A percentile compares a stretch with the other conserved stretches of the same genome.
These are phyloP conservation scores for Penicillium ochrochloron DNA, from an alignment of 495 filamentous ascomycete genomes.

Conservation along the genomic window DNA sequence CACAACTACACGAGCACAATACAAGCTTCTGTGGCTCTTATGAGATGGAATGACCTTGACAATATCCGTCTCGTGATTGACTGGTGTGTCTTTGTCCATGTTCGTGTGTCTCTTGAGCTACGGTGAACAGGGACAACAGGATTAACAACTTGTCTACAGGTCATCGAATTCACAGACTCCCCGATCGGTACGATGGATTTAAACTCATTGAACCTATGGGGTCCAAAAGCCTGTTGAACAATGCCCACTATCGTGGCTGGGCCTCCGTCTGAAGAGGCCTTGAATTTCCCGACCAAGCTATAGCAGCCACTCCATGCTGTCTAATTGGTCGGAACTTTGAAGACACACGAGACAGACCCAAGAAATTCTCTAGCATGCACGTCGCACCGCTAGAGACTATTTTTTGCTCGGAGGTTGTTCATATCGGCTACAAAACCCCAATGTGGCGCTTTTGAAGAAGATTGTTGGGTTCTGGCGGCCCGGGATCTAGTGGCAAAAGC, in stretches of 20 bases:
- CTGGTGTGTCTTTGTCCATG: background rate
- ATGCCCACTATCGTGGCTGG: slow-evolving; percentile 3
- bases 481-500: slow-evolving; percentile 27
- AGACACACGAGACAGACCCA: background rate
- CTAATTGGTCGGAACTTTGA: background rate
- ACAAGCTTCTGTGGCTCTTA: background rate
- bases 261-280: background rate
- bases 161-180: background rate
- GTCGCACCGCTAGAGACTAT: background rate
- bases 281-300: background rate
- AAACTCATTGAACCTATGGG: background rate
- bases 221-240: background rate
- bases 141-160: background rate
- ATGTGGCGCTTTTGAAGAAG: background rate
- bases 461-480: slow-evolving; percentile 11
- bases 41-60: background rate
- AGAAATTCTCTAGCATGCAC: background rate
- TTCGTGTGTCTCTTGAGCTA: background rate
- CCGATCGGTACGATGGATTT: background rate
- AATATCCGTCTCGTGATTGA: background rate
- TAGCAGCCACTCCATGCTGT: background rate
- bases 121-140: background rate
- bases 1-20: background rate
- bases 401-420: background rate
- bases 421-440: background rate